Evolutionary conservation across 2,329 filamentous ascomycete species (phyloP).

Genomic region (Apiospora sp.): DNA sequence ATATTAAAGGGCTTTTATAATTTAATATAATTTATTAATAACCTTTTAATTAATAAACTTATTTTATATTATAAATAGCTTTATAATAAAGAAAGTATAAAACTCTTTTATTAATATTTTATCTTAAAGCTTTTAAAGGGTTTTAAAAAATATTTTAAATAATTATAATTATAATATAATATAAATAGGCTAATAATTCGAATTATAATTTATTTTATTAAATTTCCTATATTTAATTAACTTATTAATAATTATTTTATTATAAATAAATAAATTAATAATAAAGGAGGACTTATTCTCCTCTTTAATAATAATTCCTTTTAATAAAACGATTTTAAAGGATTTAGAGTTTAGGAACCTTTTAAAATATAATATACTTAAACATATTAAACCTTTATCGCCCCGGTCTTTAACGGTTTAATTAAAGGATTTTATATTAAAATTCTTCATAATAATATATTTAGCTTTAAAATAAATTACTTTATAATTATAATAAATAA

Average conservation of each 20-base stretch:
- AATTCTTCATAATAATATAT: background rate
- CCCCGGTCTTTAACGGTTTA: background rate
- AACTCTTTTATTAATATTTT: too few relatives aligned
- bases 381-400: accelerated
- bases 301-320: background rate
- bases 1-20: too few relatives aligned
- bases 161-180: background rate
- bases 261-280: background rate
- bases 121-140: background rate
- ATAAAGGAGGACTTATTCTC: background rate
- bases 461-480: background rate
- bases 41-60: too few relatives aligned
- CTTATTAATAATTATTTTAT: background rate
- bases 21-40: background rate
- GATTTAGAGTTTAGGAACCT: background rate
- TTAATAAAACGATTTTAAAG: background rate
- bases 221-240: background rate
- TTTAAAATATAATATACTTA: background rate
- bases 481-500: too few relatives aligned
- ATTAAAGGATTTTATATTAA: background rate
- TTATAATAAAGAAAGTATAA: too few relatives aligned
- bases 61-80: too few relatives aligned
- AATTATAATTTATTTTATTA: background rate
- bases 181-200: background rate
- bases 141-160: background rate